Evolutionary conservation across 257 asterid genomes (phyloP), one percentile per base, ranked within the genome.

Genomic region (Anisodus tanguticus): DNA sequence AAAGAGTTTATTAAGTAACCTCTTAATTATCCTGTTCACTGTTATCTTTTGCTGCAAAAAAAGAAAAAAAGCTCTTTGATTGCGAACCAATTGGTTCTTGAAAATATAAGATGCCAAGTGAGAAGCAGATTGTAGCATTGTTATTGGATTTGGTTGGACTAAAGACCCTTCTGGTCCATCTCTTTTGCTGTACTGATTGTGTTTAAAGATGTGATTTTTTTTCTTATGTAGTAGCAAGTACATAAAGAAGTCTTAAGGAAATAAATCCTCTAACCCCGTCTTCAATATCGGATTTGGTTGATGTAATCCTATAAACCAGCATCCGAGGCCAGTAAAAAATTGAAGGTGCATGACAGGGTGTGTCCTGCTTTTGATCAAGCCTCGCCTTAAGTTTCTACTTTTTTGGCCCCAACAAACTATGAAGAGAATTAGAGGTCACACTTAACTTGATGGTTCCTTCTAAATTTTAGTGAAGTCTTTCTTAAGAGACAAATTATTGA

Each of bases 331-430:
- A 57, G 13, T 71, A 1, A n/a, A 72, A 72, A 8, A 17, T 4
- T 66, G n/a, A 66, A 31, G 72, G 45, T 31, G 72, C 72, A 31
- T 10, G 13, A 62, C 1, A 6, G 39, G 15, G 39, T 62, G 1
- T 62, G 9, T 62, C 19, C 39, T 62, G 39, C 15, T 62, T 62
- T 62, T 58, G 85, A 54, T 70, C 58, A 60, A 60, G 59, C 22
- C 49, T 51, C 31, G 13, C n/a, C 2, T 76, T 8, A 82, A 66
- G 74, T 54, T 82, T 76, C 51, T 82, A 55, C 58, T 51, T 76
- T 85, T 43, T 16, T 78, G 66, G 4, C 47, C 45, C 47, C 19
- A 13, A 22, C 81, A 12, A 51, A 76, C 63, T 51, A 51, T 76
- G 63, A 51, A 76, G 63, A 51, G 49, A 76, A 15, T 7, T 63